Evolutionary conservation across 2,329 filamentous ascomycete species (phyloP), one percentile per base, ranked within the genome.

Genomic region (Lojkania enalia): DNA sequence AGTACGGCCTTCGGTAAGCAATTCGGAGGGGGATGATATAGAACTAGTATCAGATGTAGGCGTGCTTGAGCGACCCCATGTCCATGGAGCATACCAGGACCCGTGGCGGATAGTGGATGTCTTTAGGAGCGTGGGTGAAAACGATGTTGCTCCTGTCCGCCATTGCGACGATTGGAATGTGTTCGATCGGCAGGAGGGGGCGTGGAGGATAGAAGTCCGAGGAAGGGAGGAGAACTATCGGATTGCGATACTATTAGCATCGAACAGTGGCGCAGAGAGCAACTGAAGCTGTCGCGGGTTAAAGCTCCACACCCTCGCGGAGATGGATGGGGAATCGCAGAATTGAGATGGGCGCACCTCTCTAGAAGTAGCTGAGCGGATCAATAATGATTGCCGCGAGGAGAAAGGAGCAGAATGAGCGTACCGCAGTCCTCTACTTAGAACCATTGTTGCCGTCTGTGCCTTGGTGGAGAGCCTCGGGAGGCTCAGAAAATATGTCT

Each of bases 361-460:
- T 58, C 65, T 60, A 41, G 63, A 49, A 42, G 55, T 54, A 49
- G 49, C 57, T 25, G 49, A 54, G n/a, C 54, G 55, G 9, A 55
- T 20, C 23, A 47, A 23, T 30, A 49, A 49, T 23, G 60, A 58
- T 21, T 59, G 60, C 21, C 56, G 58, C 35, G 57, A 56, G 21
- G 48, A 52, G 35, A 53, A 45, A 15, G 56, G 49, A 30, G 48
- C 46, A 31, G 63, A 55, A 47, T 62, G 63, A 44, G 63, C 62
- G 49, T 69, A 60, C 58, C 66, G 69, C 31, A 75, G 57, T 52
- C 74, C 74, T 71, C 74, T 73, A 62, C 72, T 75, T 55, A 73
- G 72, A 65, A 76, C 70, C 74, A 76, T 77, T 46, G 61, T 67
- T 62, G 63, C 58, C 57, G 59, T 63, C 59, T 56, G 48, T 50